Percentiles rank a stretch among this genome's conserved stretches.
These are phyloP conservation scores for Cladophialophora exuberans DNA, from an alignment of 2,329 filamentous ascomycete genomes.

Conservation along the genomic window DNA sequence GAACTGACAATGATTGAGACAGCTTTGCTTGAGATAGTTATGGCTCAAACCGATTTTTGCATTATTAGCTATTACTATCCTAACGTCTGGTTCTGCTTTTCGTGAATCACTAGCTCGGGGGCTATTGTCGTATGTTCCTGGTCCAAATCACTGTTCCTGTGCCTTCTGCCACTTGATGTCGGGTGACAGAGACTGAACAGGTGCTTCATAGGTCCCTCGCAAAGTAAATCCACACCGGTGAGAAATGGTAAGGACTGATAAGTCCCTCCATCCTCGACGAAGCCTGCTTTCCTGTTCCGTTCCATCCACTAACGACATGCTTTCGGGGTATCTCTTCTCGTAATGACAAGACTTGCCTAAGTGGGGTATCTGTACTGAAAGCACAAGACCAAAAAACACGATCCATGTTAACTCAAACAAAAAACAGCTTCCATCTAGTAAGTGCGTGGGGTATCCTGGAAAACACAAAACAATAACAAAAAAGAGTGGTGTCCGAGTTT, in stretches of 20 bases:
- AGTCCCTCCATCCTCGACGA: slow-evolving; percentile 12
- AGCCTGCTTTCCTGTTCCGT: slow-evolving; percentile 10
- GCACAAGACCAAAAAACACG: slow-evolving; percentile 16
- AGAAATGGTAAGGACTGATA: slow-evolving; percentile 21
- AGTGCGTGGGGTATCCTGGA: slow-evolving; percentile 31
- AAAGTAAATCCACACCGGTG: slow-evolving; percentile 1
- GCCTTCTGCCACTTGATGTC: background rate
- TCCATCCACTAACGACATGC: slow-evolving; percentile 25
- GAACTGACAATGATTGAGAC: background rate
- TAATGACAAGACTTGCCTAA: slow-evolving; percentile 32
- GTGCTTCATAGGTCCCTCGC: slow-evolving; percentile 15
- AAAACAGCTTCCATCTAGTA: slow-evolving; percentile 29
- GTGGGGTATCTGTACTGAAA: slow-evolving; percentile 32
- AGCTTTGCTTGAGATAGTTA: background rate
- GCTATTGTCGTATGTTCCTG: slow-evolving; percentile 11
- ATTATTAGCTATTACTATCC: slow-evolving; percentile 31
- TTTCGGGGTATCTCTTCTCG: slow-evolving; percentile 30
- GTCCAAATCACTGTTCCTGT: slow-evolving; percentile 2
- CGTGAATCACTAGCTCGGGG: slow-evolving; percentile 16
- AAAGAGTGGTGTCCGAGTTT: slow-evolving; percentile 32
- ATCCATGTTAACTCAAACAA: slow-evolving; percentile 21
- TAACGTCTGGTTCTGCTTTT: slow-evolving; percentile 17
- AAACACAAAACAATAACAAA: slow-evolving; percentile 26
- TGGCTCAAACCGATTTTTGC: background rate
- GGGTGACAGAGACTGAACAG: slow-evolving; percentile 10